Conservation (phyloP, 495 filamentous ascomycete species). For the Entonaema liquescens region DNA sequence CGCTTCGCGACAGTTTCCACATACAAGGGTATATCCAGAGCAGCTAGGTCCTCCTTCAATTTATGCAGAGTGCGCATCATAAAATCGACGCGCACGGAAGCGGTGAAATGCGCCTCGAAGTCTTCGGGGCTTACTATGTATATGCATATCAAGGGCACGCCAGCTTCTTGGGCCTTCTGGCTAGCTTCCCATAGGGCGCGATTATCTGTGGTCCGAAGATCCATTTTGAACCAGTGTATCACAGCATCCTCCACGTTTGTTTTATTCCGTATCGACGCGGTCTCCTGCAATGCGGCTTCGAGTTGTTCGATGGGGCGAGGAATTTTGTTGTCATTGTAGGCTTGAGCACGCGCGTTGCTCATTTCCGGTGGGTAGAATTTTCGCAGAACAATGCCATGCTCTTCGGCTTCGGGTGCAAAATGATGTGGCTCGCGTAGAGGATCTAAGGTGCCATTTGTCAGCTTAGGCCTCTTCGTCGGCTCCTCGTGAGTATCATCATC, state of each 20-base stretch:
- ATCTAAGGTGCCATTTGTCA: conserved; percentile 32
- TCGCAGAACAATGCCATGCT: conserved; percentile 76
- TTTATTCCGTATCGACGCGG: conserved; percentile 52
- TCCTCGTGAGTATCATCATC: conserved; percentile 15
- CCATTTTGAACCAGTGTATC: conserved; percentile 92
- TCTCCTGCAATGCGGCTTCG: conserved; percentile 62
- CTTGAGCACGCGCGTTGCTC: conserved; percentile 74
- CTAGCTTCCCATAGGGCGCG: conserved; percentile 73
- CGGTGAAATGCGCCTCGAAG: conserved; percentile 80
- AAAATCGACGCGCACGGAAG: conserved; percentile 78
- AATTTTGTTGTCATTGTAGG: conserved; percentile 72
- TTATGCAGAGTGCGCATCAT: conserved; percentile 72
- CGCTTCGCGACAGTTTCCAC: conserved; percentile 76
- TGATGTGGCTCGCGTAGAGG: conserved; percentile 53
- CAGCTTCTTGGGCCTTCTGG: conserved; percentile 68
- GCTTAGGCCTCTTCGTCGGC: conserved; percentile 39
- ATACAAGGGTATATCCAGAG: conserved; percentile 81
- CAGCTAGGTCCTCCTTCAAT: conserved; percentile 70
- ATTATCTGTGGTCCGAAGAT: conserved; percentile 80
- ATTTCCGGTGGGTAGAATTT: conserved; percentile 88
- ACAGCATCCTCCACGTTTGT: conserved; percentile 68
- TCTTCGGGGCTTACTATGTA: conserved; percentile 90
- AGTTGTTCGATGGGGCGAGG: conserved; percentile 75
- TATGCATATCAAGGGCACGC: conserved; percentile 74
- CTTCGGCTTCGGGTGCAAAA: conserved; percentile 60